Base-by-base conservation (phyloP, 257 asterid species). In the Salvia splendens region DNA sequence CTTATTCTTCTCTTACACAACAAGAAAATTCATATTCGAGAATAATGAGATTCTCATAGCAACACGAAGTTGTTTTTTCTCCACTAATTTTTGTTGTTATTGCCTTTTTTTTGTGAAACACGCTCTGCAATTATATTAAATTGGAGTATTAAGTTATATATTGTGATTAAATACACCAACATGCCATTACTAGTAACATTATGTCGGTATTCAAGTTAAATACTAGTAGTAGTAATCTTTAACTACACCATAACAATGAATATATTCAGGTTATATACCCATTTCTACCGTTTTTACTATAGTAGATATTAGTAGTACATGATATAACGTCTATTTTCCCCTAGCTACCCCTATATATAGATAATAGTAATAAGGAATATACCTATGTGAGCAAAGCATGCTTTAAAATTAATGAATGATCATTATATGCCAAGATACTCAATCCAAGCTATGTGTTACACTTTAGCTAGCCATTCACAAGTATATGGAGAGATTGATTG, bases 401-500 rank as follows among this genome's bases (percentile, higher is more conserved):
- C 46, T 46, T 42, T 17, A 28, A 24, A 24, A 24, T 24, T 5
- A 59, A 16, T 49, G 49, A 68, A 68, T 68, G n/a, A n/a, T n/a
- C n/a, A n/a, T n/a, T 66, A 49, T 60, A 60, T 68, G 50, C 66
- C 54, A 68, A 35, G 66, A 68, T 68, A 45, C 57, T 56, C 38
- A 33, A 43, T 68, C 59, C 56, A 55, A 43, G 14, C 40, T 9
- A 66, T 41, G 33, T 54, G 20, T 12, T 67, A 38, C 41, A 40
- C 15, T 47, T 67, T 58, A 57, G 35, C 73, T 58, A 57, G 35
- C 73, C 66, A 57, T 47, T 42, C 8, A 41, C 8, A 51, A 0
- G 10, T 8, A 46, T 30, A 9, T 9, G 12, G 36, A 57, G 62
- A 48, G 8, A 32, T 7, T 42, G 28, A 46, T 32, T n/a, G 12